phyloP scores from a whole-genome alignment of 305 asterid species.

The Solanum hybrid region DNA sequence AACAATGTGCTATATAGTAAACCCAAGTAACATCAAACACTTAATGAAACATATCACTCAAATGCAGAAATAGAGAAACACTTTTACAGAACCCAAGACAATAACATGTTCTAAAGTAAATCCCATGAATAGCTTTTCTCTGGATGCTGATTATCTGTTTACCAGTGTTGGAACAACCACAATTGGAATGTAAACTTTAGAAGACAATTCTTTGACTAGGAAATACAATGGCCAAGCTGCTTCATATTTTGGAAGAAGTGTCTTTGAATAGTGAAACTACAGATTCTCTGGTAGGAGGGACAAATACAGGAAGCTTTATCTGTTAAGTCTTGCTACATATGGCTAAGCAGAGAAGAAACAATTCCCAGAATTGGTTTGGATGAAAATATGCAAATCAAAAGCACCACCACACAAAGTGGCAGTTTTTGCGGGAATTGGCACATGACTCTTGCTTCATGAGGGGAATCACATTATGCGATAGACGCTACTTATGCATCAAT shows the following conservation, averaged over 20 bases:
- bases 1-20: constrained; percentile 43
- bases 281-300: not conserved
- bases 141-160: not conserved
- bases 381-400: not conserved
- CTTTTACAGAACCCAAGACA: not conserved
- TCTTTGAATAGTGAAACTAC: not conserved
- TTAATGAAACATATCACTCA: not conserved
- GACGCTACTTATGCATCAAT: not conserved
- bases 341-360: not conserved
- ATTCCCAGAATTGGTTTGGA: not conserved
- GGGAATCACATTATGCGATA: not conserved
- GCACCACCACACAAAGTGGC: not conserved
- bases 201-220: not conserved
- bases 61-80: not conserved
- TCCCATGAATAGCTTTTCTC: not conserved
- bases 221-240: not conserved
- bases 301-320: not conserved
- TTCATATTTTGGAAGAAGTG: not conserved
- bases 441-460: not conserved
- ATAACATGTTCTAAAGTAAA: not conserved
- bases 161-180: not conserved
- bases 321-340: not conserved
- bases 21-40: constrained; percentile 32
- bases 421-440: not conserved
- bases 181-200: not conserved